Conservation (phyloP, 2,329 filamentous ascomycete species). For the Xylariaceae sp. region DNA sequence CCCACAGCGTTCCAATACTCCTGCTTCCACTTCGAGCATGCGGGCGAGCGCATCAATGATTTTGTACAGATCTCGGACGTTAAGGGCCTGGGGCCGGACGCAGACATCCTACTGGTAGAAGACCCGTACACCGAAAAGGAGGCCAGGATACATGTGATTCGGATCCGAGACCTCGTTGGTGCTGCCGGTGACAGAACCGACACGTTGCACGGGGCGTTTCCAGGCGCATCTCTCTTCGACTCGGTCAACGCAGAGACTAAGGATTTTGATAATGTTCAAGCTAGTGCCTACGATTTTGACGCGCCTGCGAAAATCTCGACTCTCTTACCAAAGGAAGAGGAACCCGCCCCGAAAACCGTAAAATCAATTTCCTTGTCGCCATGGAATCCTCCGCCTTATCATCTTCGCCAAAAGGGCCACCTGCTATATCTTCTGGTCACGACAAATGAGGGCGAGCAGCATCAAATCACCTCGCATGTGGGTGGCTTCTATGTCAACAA, state of each 20-base stretch:
- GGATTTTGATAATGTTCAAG: slow-evolving; percentile 37
- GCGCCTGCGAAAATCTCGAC: slow-evolving; percentile 63
- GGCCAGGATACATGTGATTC: slow-evolving; percentile 87
- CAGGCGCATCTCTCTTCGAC: slow-evolving; percentile 85
- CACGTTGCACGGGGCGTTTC: slow-evolving; percentile 76
- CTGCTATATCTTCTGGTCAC: slow-evolving; percentile 84
- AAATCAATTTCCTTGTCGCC: slow-evolving; percentile 84
- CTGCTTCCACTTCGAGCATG: slow-evolving; percentile 95
- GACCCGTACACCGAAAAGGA: slow-evolving; percentile 99
- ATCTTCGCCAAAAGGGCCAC: slow-evolving; percentile 87
- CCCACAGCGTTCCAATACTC: slow-evolving; percentile 94
- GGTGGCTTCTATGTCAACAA: slow-evolving; percentile 97
- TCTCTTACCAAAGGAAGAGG: slow-evolving; percentile 64
- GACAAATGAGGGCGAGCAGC: slow-evolving; percentile 91
- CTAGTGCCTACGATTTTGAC: slow-evolving; percentile 66
- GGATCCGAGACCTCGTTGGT: slow-evolving; percentile 88
- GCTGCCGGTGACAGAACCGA: slow-evolving; percentile 87
- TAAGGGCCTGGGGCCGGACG: slow-evolving; percentile 68
- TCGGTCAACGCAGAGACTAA: slow-evolving; percentile 53
- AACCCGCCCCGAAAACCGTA: slow-evolving; percentile 78
- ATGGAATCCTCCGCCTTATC: slow-evolving; percentile 94
- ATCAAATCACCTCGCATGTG: slow-evolving; percentile 88
- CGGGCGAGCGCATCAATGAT: slow-evolving; percentile 87
- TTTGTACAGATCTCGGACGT: slow-evolving; percentile 91
- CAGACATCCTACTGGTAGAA: slow-evolving; percentile 77